Evolutionary conservation across 2,329 filamentous ascomycete species (phyloP).

Genomic region (Leptographium procerum): DNA sequence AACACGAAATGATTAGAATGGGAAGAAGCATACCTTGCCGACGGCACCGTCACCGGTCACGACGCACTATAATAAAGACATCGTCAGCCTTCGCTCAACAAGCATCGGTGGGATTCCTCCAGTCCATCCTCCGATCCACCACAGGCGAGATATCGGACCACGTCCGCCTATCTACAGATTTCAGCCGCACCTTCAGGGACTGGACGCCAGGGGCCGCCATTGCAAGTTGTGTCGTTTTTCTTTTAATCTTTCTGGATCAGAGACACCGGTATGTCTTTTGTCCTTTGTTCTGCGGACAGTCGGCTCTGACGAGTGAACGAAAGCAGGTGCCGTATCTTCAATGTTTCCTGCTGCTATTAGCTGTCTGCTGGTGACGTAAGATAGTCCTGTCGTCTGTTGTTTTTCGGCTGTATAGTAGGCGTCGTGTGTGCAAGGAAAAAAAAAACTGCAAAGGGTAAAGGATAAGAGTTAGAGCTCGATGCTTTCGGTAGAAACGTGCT

Average conservation of each 20-base stretch:
- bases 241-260: neutral
- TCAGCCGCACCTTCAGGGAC: constrained; percentile 66
- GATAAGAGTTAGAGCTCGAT: neutral
- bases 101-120: neutral
- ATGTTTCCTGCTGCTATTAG: neutral
- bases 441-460: neutral
- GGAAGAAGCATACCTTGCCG: constrained; percentile 63
- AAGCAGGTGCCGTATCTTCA: neutral
- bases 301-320: neutral
- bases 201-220: constrained; percentile 80
- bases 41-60: constrained; percentile 99
- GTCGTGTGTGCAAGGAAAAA: neutral
- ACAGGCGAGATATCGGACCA: neutral
- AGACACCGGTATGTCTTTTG: neutral
- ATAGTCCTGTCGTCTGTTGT: neutral
- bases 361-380: neutral
- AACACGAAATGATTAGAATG: neutral
- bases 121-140: neutral
- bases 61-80: constrained; percentile 59
- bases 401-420: neutral
- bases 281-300: neutral
- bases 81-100: neutral
- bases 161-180: neutral
- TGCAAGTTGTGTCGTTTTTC: constrained; percentile 12
- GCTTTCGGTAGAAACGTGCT: neutral